A percentile compares a stretch with the other conserved stretches of the same genome.
Evolutionary conservation across 2,329 filamentous ascomycete species (phyloP).

Genomic region (Penicillium expansum): DNA sequence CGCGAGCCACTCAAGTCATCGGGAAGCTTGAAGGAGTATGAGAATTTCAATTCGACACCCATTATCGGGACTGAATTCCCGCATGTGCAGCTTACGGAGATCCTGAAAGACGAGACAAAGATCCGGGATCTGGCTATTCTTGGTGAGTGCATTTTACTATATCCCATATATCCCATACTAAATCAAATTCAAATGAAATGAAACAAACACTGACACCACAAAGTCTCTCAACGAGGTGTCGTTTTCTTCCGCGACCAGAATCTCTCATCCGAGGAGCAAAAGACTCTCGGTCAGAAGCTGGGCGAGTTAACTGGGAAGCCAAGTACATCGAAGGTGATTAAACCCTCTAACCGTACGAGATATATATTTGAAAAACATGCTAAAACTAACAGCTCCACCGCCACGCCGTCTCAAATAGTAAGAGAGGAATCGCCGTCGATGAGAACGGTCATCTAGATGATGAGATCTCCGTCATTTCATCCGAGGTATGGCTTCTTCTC

Average conservation of each 20-base stretch:
- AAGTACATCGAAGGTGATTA: not conserved
- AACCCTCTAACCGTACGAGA: not conserved
- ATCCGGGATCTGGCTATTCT: not conserved
- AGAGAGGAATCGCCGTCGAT: not conserved
- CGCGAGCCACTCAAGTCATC: not conserved
- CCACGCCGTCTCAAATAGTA: not conserved
- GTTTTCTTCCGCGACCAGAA: not conserved
- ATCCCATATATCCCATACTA: too few relatives aligned
- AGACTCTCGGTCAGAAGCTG: not conserved
- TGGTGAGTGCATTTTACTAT: not conserved
- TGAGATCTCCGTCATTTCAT: not conserved
- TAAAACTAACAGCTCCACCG: not conserved
- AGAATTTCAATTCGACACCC: not conserved
- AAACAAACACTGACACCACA: not conserved
- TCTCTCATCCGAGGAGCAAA: not conserved
- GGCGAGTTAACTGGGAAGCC: not conserved
- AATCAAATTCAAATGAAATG: not conserved
- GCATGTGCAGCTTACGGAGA: not conserved
- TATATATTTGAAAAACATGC: not conserved
- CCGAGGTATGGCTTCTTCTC: not conserved
- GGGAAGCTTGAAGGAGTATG: not conserved
- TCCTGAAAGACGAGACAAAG: not conserved
- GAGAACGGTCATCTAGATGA: not conserved
- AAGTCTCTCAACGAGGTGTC: not conserved
- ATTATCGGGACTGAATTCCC: not conserved